Percentiles rank a stretch among this genome's conserved stretches.
These are phyloP conservation scores for Penicillium verhagenii DNA, from an alignment of 495 filamentous ascomycete genomes.

Conservation along the genomic window DNA sequence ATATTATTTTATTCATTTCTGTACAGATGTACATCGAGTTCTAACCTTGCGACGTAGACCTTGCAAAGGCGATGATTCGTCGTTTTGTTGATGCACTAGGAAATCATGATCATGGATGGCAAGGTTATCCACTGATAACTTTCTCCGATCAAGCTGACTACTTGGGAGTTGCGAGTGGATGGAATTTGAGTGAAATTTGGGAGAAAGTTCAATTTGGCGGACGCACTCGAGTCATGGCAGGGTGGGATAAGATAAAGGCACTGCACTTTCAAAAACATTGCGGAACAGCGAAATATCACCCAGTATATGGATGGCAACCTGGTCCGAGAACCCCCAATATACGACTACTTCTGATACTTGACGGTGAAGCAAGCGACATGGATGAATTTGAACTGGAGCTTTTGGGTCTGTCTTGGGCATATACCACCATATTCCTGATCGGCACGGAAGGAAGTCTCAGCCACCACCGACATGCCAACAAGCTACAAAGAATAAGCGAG, in stretches of 20 bases:
- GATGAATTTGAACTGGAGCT: constrained; percentile 51
- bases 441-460: constrained; percentile 48
- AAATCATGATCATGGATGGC: constrained; percentile 36
- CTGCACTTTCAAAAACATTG: constrained; percentile 48
- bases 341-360: constrained; percentile 40
- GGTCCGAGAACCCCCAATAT: constrained; percentile 45
- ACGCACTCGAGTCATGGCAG: constrained; percentile 43
- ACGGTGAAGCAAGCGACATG: constrained; percentile 49
- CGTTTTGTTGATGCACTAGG: constrained; percentile 45
- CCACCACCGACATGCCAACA: constrained; percentile 49
- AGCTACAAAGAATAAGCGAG: constrained; percentile 45
- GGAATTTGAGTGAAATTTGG: constrained; percentile 39
- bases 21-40: background rate
- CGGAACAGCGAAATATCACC: constrained; percentile 42
- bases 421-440: constrained; percentile 49
- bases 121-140: constrained; percentile 43
- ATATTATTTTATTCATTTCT: background rate
- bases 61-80: constrained; percentile 43
- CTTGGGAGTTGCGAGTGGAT: constrained; percentile 38
- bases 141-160: constrained; percentile 37
- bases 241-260: constrained; percentile 49
- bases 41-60: constrained; percentile 23
- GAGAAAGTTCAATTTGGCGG: constrained; percentile 35
- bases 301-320: constrained; percentile 49
- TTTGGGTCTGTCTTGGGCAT: constrained; percentile 43